These are phyloP conservation scores for Petrea volubilis DNA, from an alignment of 257 asterid species.

Conservation along the genomic window DNA sequence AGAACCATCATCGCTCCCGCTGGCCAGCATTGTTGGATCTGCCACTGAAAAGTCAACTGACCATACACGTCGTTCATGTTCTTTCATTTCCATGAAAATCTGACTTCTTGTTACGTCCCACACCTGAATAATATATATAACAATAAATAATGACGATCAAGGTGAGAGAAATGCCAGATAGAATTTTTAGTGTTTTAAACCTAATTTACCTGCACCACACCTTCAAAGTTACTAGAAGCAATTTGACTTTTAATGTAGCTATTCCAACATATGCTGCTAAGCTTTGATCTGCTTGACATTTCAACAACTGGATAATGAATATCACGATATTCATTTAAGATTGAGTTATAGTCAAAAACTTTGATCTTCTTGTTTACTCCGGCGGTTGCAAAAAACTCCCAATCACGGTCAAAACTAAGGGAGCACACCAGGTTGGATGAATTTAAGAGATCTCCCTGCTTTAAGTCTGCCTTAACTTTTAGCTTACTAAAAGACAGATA, in stretches of 20 bases:
- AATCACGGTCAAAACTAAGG: slow-evolving; percentile 94
- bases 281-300: slow-evolving; percentile 86
- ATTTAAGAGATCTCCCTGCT: slow-evolving; percentile 93
- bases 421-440: slow-evolving; percentile 93
- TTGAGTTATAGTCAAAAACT: slow-evolving; percentile 79
- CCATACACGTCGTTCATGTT: slow-evolving; percentile 96
- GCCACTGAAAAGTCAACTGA: slow-evolving; percentile 91
- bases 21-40: slow-evolving; percentile 95
- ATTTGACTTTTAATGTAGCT: slow-evolving; percentile 93
- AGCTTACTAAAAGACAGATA: slow-evolving; percentile 79
- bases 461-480: slow-evolving; percentile 83
- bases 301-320: slow-evolving; percentile 97
- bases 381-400: slow-evolving; percentile 94
- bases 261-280: slow-evolving; percentile 97
- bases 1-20: slow-evolving; percentile 98
- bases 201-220: slow-evolving; percentile 81
- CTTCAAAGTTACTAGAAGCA: slow-evolving; percentile 98
- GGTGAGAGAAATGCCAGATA: background rate
- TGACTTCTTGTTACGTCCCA: slow-evolving; percentile 96
- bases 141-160: background rate
- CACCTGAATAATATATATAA: slow-evolving; percentile 47
- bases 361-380: slow-evolving; percentile 99
- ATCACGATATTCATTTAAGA: slow-evolving; percentile 72
- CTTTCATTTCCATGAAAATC: slow-evolving; percentile 90
- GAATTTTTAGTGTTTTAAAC: background rate